A percentile compares a stretch with the other conserved stretches of the same genome.
Conservation (phyloP, 2,329 filamentous ascomycete genomes). For the Pezicula rhizophila region DNA sequence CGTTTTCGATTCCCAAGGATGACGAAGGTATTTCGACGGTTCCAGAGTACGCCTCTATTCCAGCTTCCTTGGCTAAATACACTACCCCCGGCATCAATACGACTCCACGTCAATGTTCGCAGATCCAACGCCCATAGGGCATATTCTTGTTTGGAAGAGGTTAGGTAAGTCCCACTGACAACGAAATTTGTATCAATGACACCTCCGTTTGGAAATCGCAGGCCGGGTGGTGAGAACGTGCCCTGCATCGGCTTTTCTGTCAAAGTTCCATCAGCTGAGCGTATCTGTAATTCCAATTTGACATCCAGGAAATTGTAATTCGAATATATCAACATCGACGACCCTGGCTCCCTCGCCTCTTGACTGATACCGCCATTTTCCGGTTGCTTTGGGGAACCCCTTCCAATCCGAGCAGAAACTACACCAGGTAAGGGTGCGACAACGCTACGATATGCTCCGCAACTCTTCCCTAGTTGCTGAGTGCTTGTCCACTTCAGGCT, state of each 20-base stretch:
- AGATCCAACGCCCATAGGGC: constrained; percentile 93
- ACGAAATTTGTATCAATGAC: constrained; percentile 96
- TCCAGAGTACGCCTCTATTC: constrained; percentile 94
- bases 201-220: constrained; percentile 92
- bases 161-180: constrained; percentile 94
- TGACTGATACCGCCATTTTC: constrained; percentile 39
- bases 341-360: constrained; percentile 51
- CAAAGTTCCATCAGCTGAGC: constrained; percentile 75
- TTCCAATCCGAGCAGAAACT: constrained; percentile 61
- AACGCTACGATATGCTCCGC: constrained; percentile 92
- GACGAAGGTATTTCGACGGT: constrained; percentile 87
- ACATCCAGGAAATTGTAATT: constrained; percentile 99
- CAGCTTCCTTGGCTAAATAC: constrained; percentile 97
- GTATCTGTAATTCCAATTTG: constrained; percentile 87
- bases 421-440: constrained; percentile 73
- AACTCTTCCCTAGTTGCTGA: constrained; percentile 80
- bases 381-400: constrained; percentile 33
- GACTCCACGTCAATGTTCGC: constrained; percentile 82
- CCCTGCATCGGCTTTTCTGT: constrained; percentile 86
- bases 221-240: constrained; percentile 78
- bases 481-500: constrained; percentile 95
- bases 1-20: constrained; percentile 91
- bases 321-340: constrained; percentile 92
- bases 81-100: constrained; percentile 88
- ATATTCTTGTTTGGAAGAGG: constrained; percentile 96